Base-by-base conservation (phyloP, 2,329 filamentous ascomycete genomes). In the Xylaria sp. region DNA sequence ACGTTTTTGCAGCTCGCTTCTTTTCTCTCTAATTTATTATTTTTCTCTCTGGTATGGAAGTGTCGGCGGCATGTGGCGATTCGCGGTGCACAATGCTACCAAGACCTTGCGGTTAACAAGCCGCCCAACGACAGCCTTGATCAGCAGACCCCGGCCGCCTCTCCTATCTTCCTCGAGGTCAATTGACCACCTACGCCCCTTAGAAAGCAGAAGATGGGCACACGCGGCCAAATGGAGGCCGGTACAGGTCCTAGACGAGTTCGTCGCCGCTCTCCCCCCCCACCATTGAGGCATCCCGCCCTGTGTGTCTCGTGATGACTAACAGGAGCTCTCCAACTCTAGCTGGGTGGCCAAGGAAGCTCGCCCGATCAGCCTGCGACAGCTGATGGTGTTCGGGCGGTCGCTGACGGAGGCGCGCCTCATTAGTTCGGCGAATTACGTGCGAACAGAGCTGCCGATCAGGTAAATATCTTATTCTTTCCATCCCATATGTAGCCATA, bases 341-440 rank as follows among this genome's bases (percentile, higher is more conserved):
- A 96, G 92, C 79, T 97, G 92, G 92, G 93, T 97, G 48, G 88
- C 90, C 60, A 90, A 89, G 67, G 91, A 96, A 71, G 92, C 92
- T 44, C 85, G 92, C 48, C 94, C 94, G n/a, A 97, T 99, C 70
- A 96, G 91, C 75, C 78, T 99, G 66, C 89, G 94, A 54, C 94
- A 97, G 75, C 83, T 99, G 66, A 97, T 96, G 76, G 95, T 97
- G 67, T 99, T 97, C 74, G 94, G 94, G 24, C 88, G 94, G 44
- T 95, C 92, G 19, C 77, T 99, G 69, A 97, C 92, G 44, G 92
- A 97, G 74, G 82, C 86, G 47, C 88, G 95, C 53, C 81, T 99
- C 57, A 84, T 99, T 63, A 92, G 90, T 75, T 97, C 92, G 40
- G 94, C 94, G 57, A 99, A 99, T 75, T 99, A 99, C 78, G 92